Evolutionary conservation across 768 basidiomycete genomes (phyloP).

Genomic region (Pleurotus giganteus): DNA sequence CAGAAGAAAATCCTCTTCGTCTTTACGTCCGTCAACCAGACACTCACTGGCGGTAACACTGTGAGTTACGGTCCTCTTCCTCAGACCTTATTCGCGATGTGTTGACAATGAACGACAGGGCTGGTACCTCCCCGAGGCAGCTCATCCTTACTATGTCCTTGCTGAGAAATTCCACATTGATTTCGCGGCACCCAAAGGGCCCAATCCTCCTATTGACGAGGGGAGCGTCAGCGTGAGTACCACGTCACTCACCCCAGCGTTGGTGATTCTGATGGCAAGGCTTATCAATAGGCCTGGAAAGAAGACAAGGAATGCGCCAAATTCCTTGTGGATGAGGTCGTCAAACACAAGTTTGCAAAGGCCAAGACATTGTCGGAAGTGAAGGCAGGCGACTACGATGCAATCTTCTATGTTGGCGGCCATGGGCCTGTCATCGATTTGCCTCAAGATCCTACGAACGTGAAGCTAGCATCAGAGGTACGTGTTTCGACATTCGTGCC

Average conservation of each 20-base stretch:
- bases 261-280: not conserved
- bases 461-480: slow-evolving; percentile 55
- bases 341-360: slow-evolving; percentile 47
- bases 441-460: slow-evolving; percentile 52
- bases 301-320: slow-evolving; percentile 52
- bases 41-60: slow-evolving; percentile 47
- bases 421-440: slow-evolving; percentile 79
- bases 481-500: slow-evolving; percentile 15
- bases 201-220: slow-evolving; percentile 70
- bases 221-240: slow-evolving; percentile 45
- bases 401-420: slow-evolving; percentile 78
- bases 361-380: slow-evolving; percentile 65
- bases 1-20: slow-evolving; percentile 56
- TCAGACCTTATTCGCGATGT: not conserved
- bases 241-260: not conserved
- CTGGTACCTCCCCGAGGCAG: slow-evolving; percentile 77
- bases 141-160: slow-evolving; percentile 67
- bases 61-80: slow-evolving; percentile 32
- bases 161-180: slow-evolving; percentile 49
- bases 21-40: slow-evolving; percentile 65
- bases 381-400: slow-evolving; percentile 59
- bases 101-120: slow-evolving; percentile 39
- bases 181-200: slow-evolving; percentile 59
- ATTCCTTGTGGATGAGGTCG: slow-evolving; percentile 58
- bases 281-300: slow-evolving; percentile 36